Evolutionary conservation across 352 stramenopile species (phyloP).

Genomic region (Globisporangium paroecandrum): DNA sequence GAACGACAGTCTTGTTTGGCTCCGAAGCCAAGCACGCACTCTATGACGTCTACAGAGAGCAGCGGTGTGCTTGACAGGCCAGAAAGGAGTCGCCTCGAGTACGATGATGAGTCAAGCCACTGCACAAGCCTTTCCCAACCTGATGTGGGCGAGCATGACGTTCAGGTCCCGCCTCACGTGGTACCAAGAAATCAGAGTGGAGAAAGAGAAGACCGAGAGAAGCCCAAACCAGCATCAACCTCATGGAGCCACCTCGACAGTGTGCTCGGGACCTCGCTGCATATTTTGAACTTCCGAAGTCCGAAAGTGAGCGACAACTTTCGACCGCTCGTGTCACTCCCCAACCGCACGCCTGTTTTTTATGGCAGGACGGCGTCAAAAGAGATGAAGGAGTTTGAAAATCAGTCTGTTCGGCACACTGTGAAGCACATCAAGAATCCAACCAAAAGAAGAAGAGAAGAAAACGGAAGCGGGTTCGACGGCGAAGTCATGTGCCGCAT

Average conservation of each 20-base stretch:
- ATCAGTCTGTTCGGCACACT: slow-evolving; percentile 30
- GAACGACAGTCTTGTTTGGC: slow-evolving; percentile 17
- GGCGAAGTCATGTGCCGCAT: slow-evolving; percentile 62
- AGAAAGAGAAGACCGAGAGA: slow-evolving; percentile 20
- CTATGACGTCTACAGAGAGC: slow-evolving; percentile 60
- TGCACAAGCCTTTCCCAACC: slow-evolving; percentile 10
- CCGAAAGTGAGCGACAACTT: slow-evolving; percentile 83
- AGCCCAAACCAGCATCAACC: slow-evolving; percentile 38
- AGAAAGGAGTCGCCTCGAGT: slow-evolving; percentile 8
- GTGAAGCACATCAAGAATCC: slow-evolving; percentile 57
- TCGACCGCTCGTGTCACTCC: slow-evolving; percentile 37
- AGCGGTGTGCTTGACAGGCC: slow-evolving; percentile 24
- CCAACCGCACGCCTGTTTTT: slow-evolving; percentile 1
- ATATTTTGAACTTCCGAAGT: slow-evolving; percentile 78
- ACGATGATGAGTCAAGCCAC: slow-evolving; percentile 12
- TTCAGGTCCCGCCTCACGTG: neutral
- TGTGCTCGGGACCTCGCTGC: slow-evolving; percentile 55
- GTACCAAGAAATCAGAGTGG: neutral
- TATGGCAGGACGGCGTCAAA: slow-evolving; percentile 13
- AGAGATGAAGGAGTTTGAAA: slow-evolving; percentile 49
- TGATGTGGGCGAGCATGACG: slow-evolving; percentile 2
- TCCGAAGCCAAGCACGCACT: slow-evolving; percentile 25
- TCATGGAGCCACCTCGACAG: slow-evolving; percentile 68
- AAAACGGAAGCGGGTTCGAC: slow-evolving; percentile 63
- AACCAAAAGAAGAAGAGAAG: slow-evolving; percentile 41